Evolutionary conservation across 148 eudicot species (phyloP), one percentile per base, ranked within the genome.

Genomic region (Diospyros kaki): DNA sequence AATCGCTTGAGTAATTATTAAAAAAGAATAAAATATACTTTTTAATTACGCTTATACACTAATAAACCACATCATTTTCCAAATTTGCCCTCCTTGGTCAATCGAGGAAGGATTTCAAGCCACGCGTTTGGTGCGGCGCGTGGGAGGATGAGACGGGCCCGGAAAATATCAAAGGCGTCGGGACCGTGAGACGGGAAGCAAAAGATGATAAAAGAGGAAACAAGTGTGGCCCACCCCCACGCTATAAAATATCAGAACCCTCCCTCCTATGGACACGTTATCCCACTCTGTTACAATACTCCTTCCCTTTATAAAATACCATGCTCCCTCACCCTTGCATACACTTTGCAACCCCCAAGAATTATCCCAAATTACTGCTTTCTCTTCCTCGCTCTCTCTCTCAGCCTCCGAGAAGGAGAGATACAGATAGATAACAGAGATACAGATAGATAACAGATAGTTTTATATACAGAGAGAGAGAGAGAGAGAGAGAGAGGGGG

Each of bases 131-230:
- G 56, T 53, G 56, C 10, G 0, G 56, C 1, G 56, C 56, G 56
- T 53, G 56, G 56, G 11, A 53, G 12, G 2, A 69, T 7, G 44
- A 71, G 12, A 38, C 74, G 15, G 42, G 58, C 74, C 55, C 42
- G 50, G 63, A 71, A 72, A 72, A 72, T 71, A 72, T 72, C 75
- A 44, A 56, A 59, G 40, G 6, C 7, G 53, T 12, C 28, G 53
- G 52, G 52, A 3, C 55, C 54, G 28, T 67, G 71, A 67, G 39
- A 55, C 17, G 71, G 14, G 12, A 0, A 43, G 13, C 3, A 63
- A 7, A 65, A 10, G 58, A 14, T 40, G 28, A 58, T 41, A 62
- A 41, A 41, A 64, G 46, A 8, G 76, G 44, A 9, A 62, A 72
- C 40, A 58, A 58, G 38, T 63, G 76, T 59, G 40, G 38, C 68